Conservation (phyloP, 164 flowering plant species). For the Aristolochia contorta region DNA sequence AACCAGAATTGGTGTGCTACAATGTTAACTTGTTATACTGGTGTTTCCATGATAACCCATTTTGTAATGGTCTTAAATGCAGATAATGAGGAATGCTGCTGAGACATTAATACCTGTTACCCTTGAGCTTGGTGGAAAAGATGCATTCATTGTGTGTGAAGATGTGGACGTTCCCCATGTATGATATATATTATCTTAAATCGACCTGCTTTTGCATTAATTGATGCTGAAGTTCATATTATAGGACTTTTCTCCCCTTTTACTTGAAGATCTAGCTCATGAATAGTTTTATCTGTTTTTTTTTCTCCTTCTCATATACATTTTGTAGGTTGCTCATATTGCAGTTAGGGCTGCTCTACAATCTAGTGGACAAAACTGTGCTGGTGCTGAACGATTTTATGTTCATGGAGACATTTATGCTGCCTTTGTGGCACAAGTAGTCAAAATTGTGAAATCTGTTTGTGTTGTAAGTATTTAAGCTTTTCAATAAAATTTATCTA, state of each 20-base stretch:
- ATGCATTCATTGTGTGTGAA: constrained; percentile 94
- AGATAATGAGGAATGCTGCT: constrained; percentile 90
- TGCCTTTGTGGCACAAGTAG: constrained; percentile 70
- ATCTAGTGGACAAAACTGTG: constrained; percentile 98
- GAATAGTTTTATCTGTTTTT: not conserved
- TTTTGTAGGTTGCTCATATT: constrained; percentile 76
- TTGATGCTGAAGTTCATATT: not conserved
- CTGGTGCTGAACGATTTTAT: constrained; percentile 98
- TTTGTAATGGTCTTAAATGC: constrained; percentile 11
- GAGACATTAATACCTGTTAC: constrained; percentile 82
- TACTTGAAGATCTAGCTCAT: not conserved
- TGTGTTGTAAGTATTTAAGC: constrained; percentile 53
- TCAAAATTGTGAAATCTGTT: constrained; percentile 75
- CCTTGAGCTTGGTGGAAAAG: constrained; percentile 98
- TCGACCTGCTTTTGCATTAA: not conserved
- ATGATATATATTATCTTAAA: constrained; percentile 17
- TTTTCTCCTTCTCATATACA: not conserved
- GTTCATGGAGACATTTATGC: constrained; percentile 73
- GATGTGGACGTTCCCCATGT: constrained; percentile 91
- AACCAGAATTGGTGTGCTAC: too few relatives aligned
- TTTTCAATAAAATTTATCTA: not conserved
- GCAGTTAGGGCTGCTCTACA: constrained; percentile 92
- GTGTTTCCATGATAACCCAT: not conserved
- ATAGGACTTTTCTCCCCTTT: not conserved
- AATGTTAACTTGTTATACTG: not conserved